Conservation (phyloP, 345 rosid species). For the Eucalyptus polyanthemos region DNA sequence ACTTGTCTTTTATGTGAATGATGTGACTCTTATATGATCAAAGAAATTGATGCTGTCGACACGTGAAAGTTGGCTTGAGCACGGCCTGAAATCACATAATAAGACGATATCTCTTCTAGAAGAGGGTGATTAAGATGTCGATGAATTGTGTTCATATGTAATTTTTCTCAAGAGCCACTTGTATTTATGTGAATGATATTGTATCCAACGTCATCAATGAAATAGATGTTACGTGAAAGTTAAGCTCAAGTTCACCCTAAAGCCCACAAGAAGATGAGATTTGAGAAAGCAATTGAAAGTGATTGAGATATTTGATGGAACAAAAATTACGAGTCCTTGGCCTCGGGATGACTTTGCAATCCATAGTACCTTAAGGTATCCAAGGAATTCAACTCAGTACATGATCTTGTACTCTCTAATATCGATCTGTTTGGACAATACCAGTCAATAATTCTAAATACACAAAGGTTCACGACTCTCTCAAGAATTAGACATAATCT, state of each 20-base stretch:
- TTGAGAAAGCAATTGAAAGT: neutral
- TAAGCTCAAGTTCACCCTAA: neutral
- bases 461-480: neutral
- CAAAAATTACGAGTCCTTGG: neutral
- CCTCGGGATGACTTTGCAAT: no score
- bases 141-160: neutral
- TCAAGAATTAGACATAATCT: neutral
- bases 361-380: neutral
- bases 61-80: accelerated
- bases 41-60: neutral
- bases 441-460: neutral
- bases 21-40: neutral
- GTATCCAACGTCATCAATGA: neutral
- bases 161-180: neutral
- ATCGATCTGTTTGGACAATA: accelerated
- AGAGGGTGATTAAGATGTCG: neutral
- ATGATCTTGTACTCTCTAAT: neutral
- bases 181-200: neutral
- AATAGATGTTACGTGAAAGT: neutral
- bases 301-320: neutral
- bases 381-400: neutral
- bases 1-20: neutral
- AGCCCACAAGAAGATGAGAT: neutral
- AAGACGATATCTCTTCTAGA: neutral
- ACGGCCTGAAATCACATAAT: neutral